These are phyloP conservation scores for Euphrasia confusa DNA, from an alignment of 257 asterid genomes.

Conservation along the genomic window DNA sequence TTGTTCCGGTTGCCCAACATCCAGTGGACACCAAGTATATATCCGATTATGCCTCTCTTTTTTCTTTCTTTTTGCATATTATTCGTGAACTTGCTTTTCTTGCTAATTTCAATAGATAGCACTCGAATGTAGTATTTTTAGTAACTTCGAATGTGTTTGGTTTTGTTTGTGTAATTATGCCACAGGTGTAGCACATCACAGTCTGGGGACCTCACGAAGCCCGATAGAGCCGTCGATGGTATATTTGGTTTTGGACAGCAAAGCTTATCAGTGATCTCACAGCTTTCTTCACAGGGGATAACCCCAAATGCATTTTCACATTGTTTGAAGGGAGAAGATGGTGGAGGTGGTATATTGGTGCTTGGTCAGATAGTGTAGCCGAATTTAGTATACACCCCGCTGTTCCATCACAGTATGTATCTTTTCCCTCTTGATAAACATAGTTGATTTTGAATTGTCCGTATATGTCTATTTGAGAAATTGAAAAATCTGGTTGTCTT, in stretches of 20 bases:
- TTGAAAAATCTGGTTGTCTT: neutral
- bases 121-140: conserved; percentile 39
- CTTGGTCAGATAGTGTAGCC: conserved; percentile 89
- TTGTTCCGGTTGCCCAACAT: conserved; percentile 85
- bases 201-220: conserved; percentile 79
- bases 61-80: neutral
- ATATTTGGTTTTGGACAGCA: conserved; percentile 97
- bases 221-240: conserved; percentile 96
- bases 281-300: conserved; percentile 78
- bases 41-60: neutral
- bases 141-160: neutral
- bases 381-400: conserved; percentile 82
- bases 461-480: neutral
- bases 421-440: conserved; percentile 14
- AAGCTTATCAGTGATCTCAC: conserved; percentile 82
- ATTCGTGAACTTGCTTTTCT: conserved; percentile 14
- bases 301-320: conserved; percentile 84
- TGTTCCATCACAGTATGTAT: conserved; percentile 82
- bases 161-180: neutral
- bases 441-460: neutral
- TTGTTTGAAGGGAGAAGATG: conserved; percentile 78
- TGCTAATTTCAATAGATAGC: conserved; percentile 47
- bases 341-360: conserved; percentile 91
- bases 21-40: conserved; percentile 86
- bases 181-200: conserved; percentile 92